Conservation (phyloP, 495 filamentous ascomycete species). For the Barbatosphaeria neglecta region DNA sequence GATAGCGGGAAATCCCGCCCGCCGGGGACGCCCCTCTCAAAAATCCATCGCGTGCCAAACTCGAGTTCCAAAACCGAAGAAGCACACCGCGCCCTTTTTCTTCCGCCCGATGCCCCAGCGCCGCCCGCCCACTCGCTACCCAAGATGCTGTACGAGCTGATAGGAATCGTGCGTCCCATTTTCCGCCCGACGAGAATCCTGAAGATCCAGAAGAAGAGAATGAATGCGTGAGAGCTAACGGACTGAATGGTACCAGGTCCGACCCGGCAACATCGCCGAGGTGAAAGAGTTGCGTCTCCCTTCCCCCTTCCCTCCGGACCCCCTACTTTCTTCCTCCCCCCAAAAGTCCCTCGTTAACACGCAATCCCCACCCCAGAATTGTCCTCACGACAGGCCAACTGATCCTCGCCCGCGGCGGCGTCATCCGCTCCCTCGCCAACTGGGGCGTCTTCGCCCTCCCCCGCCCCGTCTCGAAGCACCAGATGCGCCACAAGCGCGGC, state of each 20-base stretch:
- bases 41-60: not conserved
- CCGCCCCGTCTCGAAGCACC: slow-evolving; percentile 58
- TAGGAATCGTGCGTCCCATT: slow-evolving; percentile 66
- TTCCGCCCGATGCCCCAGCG: too few species aligned
- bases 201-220: not conserved
- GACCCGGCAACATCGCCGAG: slow-evolving; percentile 73
- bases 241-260: slow-evolving; percentile 59
- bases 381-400: slow-evolving; percentile 74
- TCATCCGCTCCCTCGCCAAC: slow-evolving; percentile 84
- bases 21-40: slow-evolving; percentile 2
- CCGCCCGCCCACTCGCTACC: not conserved
- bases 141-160: slow-evolving; percentile 92
- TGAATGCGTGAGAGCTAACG: slow-evolving; percentile 6
- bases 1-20: too few species aligned
- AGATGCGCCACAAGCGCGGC: slow-evolving; percentile 65
- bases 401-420: slow-evolving; percentile 74
- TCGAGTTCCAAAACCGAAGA: slow-evolving; percentile 7
- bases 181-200: not conserved
- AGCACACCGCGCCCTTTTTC: too few species aligned
- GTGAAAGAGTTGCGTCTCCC: slow-evolving; percentile 72
- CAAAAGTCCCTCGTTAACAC: not conserved
- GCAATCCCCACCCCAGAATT: slow-evolving; percentile 44
- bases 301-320: not conserved
- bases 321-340: not conserved
- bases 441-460: slow-evolving; percentile 88